Percentiles rank a stretch among this genome's conserved stretches.
Conservation (phyloP, 176 grass and related monocot species). For the Dactylis glomerata region DNA sequence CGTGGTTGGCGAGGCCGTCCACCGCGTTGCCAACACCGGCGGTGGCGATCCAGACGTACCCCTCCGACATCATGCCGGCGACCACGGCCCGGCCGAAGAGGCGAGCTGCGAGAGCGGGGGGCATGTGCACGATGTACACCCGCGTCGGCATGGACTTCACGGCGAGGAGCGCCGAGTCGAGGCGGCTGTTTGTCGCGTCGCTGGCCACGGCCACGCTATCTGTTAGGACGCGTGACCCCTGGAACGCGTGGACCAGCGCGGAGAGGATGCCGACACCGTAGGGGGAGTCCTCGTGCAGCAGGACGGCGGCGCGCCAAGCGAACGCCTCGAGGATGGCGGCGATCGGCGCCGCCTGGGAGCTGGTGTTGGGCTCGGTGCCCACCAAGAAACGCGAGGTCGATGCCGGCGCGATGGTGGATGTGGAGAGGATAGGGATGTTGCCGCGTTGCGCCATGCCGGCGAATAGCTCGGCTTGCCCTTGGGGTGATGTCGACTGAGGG, state of each 20-base stretch:
- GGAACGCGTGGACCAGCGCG: slow-evolving; percentile 43
- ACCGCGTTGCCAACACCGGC: slow-evolving; percentile 10
- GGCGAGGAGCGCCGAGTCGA: slow-evolving; percentile 27
- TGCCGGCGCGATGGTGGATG: slow-evolving; percentile 42
- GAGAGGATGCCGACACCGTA: slow-evolving; percentile 53
- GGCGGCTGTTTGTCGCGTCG: neutral
- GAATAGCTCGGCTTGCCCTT: neutral
- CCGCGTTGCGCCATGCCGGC: slow-evolving; percentile 30
- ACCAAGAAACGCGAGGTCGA: slow-evolving; percentile 56
- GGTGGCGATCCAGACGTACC: slow-evolving; percentile 57
- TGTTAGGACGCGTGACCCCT: neutral
- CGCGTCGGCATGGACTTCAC: slow-evolving; percentile 47
- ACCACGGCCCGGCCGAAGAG: slow-evolving; percentile 38
- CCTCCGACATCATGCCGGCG: slow-evolving; percentile 46
- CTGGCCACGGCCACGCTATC: slow-evolving; percentile 25
- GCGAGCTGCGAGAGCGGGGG: neutral
- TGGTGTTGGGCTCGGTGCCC: slow-evolving; percentile 42
- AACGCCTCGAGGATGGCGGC: slow-evolving; percentile 46
- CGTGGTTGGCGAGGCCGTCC: neutral
- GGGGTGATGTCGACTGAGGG: slow-evolving; percentile 6
- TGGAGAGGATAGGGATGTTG: slow-evolving; percentile 56
- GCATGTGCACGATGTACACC: slow-evolving; percentile 70
- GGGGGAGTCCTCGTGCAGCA: slow-evolving; percentile 61
- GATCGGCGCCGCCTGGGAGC: slow-evolving; percentile 40
- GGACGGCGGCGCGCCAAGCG: slow-evolving; percentile 28